These are phyloP conservation scores for Porcisia hertigi DNA, from an alignment of 208 protist genomes.

Conservation along the genomic window DNA sequence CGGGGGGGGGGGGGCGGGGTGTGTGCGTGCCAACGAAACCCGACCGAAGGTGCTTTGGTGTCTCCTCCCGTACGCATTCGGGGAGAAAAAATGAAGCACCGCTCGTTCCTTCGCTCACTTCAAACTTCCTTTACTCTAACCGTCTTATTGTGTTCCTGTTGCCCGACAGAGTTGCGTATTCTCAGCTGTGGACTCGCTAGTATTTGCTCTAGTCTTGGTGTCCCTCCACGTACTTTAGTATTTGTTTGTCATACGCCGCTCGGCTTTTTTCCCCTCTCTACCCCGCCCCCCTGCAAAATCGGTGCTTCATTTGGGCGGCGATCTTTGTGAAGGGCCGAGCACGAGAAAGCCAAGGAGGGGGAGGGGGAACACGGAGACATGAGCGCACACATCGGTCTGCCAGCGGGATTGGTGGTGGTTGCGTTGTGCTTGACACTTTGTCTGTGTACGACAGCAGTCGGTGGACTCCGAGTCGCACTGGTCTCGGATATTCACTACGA, in stretches of 20 bases:
- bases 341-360: not conserved
- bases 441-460: not conserved
- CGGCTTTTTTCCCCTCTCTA: not conserved
- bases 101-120: not conserved
- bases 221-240: not conserved
- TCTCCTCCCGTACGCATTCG: not conserved
- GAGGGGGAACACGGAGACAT: not conserved
- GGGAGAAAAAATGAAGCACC: not conserved
- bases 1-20: not conserved
- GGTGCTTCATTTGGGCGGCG: not conserved
- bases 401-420: not conserved
- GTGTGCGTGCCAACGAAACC: not conserved
- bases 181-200: not conserved
- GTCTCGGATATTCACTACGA: conserved; percentile 87
- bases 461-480: conserved; percentile 36
- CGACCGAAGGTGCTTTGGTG: not conserved
- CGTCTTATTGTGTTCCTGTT: not conserved
- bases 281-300: not conserved
- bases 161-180: not conserved
- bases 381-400: not conserved
- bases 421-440: conserved; percentile 5
- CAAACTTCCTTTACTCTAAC: not conserved
- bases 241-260: not conserved
- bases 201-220: not conserved
- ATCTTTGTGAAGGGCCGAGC: not conserved